phyloP scores from a whole-genome alignment of 2,329 filamentous ascomycete genomes.

The Sporothrix pseudoabietina region DNA sequence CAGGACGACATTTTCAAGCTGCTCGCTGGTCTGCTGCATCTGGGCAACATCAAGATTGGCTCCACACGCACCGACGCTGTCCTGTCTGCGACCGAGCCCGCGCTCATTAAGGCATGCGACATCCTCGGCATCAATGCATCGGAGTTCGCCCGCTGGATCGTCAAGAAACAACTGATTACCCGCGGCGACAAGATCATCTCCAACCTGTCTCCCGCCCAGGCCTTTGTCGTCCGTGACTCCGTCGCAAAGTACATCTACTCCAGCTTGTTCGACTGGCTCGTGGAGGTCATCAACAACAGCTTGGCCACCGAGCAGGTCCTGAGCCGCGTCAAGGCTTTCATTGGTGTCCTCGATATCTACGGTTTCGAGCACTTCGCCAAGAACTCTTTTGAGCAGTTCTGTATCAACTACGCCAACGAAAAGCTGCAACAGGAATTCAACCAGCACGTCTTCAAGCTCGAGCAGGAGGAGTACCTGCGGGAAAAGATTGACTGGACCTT shows the following conservation, averaged over 20 bases:
- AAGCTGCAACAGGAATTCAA: conserved; percentile 99
- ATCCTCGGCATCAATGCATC: conserved; percentile 84
- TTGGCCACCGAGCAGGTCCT: conserved; percentile 87
- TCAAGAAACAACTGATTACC: conserved; percentile 97
- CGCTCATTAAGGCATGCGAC: conserved; percentile 75
- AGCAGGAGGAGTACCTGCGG: conserved; percentile 94
- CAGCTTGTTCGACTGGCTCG: conserved; percentile 96
- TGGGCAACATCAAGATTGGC: conserved; percentile 95
- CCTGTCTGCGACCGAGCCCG: conserved; percentile 76
- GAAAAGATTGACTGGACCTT: conserved; percentile 99
- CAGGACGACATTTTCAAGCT: conserved; percentile 88
- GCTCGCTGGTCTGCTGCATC: conserved; percentile 85
- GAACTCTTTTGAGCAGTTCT: conserved; percentile 99
- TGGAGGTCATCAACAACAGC: conserved; percentile 92
- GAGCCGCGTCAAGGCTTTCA: conserved; percentile 81
- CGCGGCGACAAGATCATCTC: conserved; percentile 97
- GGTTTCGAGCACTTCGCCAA: conserved; percentile 99
- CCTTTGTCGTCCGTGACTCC: conserved; percentile 90
- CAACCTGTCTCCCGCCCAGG: conserved; percentile 90
- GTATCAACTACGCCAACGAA: conserved; percentile 99
- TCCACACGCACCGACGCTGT: conserved; percentile 87
- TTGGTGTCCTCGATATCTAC: conserved; percentile 98
- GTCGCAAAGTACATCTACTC: conserved; percentile 99
- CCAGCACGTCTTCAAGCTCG: conserved; percentile 97
- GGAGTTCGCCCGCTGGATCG: conserved; percentile 95